Percentiles rank a stretch among this genome's conserved stretches.
These are phyloP conservation scores for Pseudozyma sp. DNA, from an alignment of 1,284 basidiomycete species.

Conservation along the genomic window DNA sequence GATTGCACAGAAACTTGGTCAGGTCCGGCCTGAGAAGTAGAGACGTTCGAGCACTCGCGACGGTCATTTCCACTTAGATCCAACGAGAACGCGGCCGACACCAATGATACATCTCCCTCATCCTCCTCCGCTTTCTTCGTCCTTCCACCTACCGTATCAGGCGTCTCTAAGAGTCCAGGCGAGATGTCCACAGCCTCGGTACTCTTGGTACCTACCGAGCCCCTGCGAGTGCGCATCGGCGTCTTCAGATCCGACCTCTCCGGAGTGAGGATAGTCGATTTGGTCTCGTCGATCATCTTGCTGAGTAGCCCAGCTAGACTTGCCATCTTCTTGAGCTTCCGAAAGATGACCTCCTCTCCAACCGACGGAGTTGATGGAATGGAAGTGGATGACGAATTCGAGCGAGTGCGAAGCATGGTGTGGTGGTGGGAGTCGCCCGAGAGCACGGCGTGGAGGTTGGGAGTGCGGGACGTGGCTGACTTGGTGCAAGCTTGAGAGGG, in stretches of 20 bases:
- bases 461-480: neutral
- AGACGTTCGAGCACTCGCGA: neutral
- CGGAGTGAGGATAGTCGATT: conserved; percentile 23
- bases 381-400: neutral
- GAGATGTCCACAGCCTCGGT: conserved; percentile 19
- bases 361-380: neutral
- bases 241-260: conserved; percentile 12
- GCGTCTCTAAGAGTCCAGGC: conserved; percentile 27
- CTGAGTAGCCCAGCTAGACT: conserved; percentile 35
- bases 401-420: neutral
- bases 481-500: neutral
- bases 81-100: conserved; percentile 31
- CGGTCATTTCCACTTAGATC: conserved; percentile 22
- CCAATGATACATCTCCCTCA: conserved; percentile 23
- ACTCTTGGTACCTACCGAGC: conserved; percentile 4
- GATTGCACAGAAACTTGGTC: no score
- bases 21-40: neutral
- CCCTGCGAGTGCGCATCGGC: conserved; percentile 5
- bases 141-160: conserved; percentile 1
- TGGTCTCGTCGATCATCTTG: conserved; percentile 48
- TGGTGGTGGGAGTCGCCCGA: conserved; percentile 6
- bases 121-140: neutral
- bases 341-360: conserved; percentile 24
- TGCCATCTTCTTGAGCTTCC: conserved; percentile 39
- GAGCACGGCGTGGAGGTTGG: conserved; percentile 14